Conservation (phyloP, 2,329 filamentous ascomycete genomes). For the Orbilia ellipsospora region DNA sequence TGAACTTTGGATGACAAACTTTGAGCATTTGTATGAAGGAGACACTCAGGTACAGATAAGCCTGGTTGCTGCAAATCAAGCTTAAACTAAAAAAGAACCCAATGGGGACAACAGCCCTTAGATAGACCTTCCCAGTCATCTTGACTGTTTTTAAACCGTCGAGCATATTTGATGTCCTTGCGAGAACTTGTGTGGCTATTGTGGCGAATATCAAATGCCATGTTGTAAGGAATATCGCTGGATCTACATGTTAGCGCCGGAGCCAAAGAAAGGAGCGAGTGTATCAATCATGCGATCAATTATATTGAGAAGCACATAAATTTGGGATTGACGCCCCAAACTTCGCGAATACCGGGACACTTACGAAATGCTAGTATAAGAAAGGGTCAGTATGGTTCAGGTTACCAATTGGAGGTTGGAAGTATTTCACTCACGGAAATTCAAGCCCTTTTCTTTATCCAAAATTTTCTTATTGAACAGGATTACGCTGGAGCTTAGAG, state of each 20-base stretch:
- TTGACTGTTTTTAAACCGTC: conserved; percentile 96
- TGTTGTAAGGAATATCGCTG: conserved; percentile 79
- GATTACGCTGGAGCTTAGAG: conserved; percentile 91
- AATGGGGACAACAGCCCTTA: conserved; percentile 93
- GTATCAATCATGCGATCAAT: neutral
- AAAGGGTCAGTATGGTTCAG: neutral
- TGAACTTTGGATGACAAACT: conserved; percentile 65
- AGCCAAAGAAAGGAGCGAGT: no score
- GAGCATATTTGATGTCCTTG: conserved; percentile 86
- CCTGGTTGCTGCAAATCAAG: conserved; percentile 95
- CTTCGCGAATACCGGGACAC: conserved; percentile 56
- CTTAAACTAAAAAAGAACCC: conserved; percentile 95
- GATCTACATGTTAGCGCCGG: conserved; percentile 1
- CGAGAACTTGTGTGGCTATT: conserved; percentile 91
- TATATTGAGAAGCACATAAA: conserved; percentile 36
- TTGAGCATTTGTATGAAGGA: conserved; percentile 99
- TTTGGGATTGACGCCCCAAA: neutral
- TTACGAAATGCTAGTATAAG: conserved; percentile 64
- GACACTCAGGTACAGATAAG: conserved; percentile 93
- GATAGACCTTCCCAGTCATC: conserved; percentile 94
- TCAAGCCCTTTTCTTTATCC: conserved; percentile 70
- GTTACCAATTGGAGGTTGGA: neutral
- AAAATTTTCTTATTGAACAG: conserved; percentile 99
- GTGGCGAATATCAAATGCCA: conserved; percentile 96
- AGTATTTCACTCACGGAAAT: conserved; percentile 75